Conservation (phyloP, 1,284 basidiomycete genomes). For the Rhodotorula sp. region DNA sequence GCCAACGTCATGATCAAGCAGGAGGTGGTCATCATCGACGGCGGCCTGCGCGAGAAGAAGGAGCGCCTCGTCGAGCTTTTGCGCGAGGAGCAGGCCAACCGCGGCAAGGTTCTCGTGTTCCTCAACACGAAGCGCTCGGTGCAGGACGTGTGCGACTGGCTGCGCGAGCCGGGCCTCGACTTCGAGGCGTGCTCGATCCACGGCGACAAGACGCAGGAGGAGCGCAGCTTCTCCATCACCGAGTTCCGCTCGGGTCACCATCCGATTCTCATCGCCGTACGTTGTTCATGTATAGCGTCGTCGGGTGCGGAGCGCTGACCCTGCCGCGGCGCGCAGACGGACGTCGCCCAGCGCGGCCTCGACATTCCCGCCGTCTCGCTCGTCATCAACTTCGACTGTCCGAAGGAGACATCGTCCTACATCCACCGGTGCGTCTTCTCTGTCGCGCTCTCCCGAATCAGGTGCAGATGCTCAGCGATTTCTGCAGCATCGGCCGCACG, state of each 20-base stretch:
- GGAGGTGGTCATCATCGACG: slow-evolving; percentile 2
- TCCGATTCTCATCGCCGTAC: not conserved
- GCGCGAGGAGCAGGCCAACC: slow-evolving; percentile 44
- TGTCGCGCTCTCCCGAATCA: not conserved
- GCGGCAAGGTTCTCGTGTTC: slow-evolving; percentile 51
- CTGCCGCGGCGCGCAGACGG: slow-evolving; percentile 58
- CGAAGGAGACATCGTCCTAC: slow-evolving; percentile 71
- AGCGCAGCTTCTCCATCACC: slow-evolving; percentile 64
- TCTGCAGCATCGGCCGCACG: slow-evolving; percentile 76
- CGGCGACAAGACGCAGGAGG: slow-evolving; percentile 52
- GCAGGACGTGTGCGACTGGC: slow-evolving; percentile 49
- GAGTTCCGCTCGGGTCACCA: slow-evolving; percentile 55
- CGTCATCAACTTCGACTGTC: slow-evolving; percentile 92
- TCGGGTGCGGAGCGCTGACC: slow-evolving; percentile 57
- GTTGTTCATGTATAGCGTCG: slow-evolving; percentile 61
- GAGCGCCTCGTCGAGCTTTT: slow-evolving; percentile 25
- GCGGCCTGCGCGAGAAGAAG: not conserved
- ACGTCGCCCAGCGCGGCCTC: slow-evolving; percentile 93
- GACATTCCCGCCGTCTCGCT: slow-evolving; percentile 95
- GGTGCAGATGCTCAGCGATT: not conserved
- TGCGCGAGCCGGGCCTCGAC: slow-evolving; percentile 46
- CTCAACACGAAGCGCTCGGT: slow-evolving; percentile 47
- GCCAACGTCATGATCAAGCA: slow-evolving; percentile 14
- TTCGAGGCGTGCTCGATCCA: slow-evolving; percentile 51
- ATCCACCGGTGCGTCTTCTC: slow-evolving; percentile 68